These are phyloP conservation scores for Neoascochyta sp. DNA, from an alignment of 2,329 filamentous ascomycete genomes.

Conservation along the genomic window DNA sequence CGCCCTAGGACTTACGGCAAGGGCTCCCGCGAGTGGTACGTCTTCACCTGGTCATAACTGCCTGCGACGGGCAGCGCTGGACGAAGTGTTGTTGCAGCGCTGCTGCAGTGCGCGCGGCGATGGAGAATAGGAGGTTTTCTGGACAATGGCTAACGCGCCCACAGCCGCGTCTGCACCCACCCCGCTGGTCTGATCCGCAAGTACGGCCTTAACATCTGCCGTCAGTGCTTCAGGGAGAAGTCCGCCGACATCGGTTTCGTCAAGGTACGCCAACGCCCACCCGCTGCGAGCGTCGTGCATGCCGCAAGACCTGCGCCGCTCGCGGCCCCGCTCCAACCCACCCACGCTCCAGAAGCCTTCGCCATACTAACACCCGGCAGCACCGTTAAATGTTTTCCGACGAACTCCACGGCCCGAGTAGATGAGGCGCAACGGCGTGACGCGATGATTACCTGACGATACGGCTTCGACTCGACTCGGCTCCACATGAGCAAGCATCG, in stretches of 20 bases:
- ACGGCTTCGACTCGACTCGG: constrained; percentile 17
- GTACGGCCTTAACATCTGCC: constrained; percentile 88
- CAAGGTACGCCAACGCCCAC: constrained; percentile 52
- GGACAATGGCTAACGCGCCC: constrained; percentile 26
- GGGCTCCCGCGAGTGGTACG: constrained; percentile 90
- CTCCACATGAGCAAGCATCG: constrained; percentile 10
- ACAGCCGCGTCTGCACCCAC: constrained; percentile 84
- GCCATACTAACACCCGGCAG: constrained; percentile 21
- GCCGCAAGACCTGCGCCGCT: neutral
- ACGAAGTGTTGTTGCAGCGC: no score
- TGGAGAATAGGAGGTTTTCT: no score
- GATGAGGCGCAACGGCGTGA: constrained; percentile 27
- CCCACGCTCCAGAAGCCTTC: neutral
- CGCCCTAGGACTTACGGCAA: constrained; percentile 97
- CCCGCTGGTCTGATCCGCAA: constrained; percentile 99
- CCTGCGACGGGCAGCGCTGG: no score
- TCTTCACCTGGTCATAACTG: constrained; percentile 27
- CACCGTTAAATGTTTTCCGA: constrained; percentile 35
- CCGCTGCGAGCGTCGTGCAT: neutral
- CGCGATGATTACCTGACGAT: constrained; percentile 29
- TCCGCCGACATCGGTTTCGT: constrained; percentile 63
- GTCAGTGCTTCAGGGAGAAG: constrained; percentile 70
- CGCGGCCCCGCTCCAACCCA: neutral
- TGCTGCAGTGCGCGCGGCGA: no score
- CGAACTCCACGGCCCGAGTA: constrained; percentile 23